Conservation (phyloP, 257 asterid genomes). For the Nicotiana obtusifolia region DNA sequence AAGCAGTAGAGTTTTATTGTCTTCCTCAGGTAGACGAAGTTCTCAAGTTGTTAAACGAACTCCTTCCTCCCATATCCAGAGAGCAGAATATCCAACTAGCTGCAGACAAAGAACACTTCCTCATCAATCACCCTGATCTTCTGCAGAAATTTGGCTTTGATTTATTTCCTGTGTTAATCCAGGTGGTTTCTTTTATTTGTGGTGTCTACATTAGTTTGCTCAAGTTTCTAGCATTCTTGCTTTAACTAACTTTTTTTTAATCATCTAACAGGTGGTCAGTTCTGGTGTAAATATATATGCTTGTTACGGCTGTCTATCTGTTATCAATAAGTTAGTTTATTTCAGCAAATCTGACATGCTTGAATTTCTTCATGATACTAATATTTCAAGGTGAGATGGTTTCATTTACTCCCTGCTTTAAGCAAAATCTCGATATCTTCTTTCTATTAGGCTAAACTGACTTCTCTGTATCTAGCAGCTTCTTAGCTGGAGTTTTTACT, state of each 20-base stretch:
- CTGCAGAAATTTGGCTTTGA: constrained; percentile 71
- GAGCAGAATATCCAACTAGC: constrained; percentile 43
- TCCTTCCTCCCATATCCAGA: constrained; percentile 54
- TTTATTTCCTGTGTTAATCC: constrained; percentile 73
- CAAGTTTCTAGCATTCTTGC: background rate
- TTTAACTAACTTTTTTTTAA: constrained; percentile 16
- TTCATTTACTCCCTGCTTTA: background rate
- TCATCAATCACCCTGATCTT: constrained; percentile 63
- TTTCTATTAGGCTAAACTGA: constrained; percentile 14
- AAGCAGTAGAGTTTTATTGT: background rate
- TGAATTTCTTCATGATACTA: constrained; percentile 53
- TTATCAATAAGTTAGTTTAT: constrained; percentile 76
- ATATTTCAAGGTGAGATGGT: constrained; percentile 64
- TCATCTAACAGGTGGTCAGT: constrained; percentile 68
- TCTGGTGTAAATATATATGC: constrained; percentile 69
- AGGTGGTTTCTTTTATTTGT: constrained; percentile 42
- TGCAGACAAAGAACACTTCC: constrained; percentile 61
- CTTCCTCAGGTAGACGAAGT: constrained; percentile 62
- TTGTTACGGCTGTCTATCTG: constrained; percentile 80
- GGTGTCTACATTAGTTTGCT: constrained; percentile 5
- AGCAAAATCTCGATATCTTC: constrained; percentile 4
- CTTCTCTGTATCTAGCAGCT: constrained; percentile 38
- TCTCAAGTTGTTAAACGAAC: constrained; percentile 73
- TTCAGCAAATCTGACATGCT: constrained; percentile 66
- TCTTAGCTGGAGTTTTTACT: constrained; percentile 87